These are phyloP conservation scores for Boletus sp. DNA, from an alignment of 768 basidiomycete species.

Conservation along the genomic window DNA sequence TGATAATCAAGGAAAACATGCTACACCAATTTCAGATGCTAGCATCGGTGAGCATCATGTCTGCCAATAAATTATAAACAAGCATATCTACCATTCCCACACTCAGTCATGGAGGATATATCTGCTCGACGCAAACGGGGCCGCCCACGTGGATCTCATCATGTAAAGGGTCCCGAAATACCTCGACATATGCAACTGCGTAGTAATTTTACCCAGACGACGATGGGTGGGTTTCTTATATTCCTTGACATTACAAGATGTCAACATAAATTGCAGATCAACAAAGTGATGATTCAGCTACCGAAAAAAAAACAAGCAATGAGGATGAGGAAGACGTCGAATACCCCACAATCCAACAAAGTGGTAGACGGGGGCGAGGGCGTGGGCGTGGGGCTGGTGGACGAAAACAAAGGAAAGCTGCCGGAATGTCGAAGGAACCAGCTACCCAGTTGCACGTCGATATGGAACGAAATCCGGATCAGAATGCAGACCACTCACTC, in stretches of 20 bases:
- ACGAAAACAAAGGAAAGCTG: no score
- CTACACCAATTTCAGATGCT: no score
- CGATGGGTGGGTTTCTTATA: not conserved
- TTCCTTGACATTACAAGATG: no score
- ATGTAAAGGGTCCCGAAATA: not conserved
- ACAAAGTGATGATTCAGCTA: not conserved
- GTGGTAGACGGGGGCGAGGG: no score
- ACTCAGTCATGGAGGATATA: no score
- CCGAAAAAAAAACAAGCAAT: not conserved
- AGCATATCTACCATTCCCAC: no score
- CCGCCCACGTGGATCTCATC: not conserved
- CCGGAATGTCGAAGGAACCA: not conserved
- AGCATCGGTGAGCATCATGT: no score
- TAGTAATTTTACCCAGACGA: not conserved
- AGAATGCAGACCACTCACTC: not conserved
- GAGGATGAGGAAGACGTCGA: no score
- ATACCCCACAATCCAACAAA: no score
- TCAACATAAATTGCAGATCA: not conserved
- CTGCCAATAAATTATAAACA: no score
- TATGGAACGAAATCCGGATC: not conserved
- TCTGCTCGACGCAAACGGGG: not conserved
- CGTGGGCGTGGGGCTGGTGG: no score
- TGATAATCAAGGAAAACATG: no score
- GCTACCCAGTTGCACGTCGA: not conserved
- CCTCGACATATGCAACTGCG: not conserved